Percentiles rank a stretch among this genome's conserved stretches.
These are phyloP conservation scores for Tulasnella sp. DNA, from an alignment of 768 basidiomycete genomes.

Conservation along the genomic window DNA sequence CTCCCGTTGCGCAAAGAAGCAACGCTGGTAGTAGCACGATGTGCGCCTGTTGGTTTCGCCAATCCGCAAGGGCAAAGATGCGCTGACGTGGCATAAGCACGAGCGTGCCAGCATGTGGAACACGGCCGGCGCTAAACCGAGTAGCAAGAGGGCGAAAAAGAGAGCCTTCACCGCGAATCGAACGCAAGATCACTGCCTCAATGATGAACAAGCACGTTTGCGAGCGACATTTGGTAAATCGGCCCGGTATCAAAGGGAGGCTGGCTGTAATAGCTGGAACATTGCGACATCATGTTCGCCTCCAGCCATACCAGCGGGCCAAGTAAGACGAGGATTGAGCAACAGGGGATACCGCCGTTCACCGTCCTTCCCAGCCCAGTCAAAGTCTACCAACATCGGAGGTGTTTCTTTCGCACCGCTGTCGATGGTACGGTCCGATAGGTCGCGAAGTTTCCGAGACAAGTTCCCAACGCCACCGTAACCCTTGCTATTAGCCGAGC, in stretches of 20 bases:
- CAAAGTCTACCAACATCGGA: constrained; percentile 3
- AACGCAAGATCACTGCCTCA: too few relatives aligned
- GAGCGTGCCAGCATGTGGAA: too few relatives aligned
- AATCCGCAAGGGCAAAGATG: too few relatives aligned
- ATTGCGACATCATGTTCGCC: background rate
- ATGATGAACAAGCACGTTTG: too few relatives aligned
- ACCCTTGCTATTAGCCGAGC: background rate
- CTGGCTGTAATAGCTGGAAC: background rate
- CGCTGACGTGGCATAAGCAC: too few relatives aligned
- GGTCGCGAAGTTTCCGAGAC: background rate
- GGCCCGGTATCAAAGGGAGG: background rate
- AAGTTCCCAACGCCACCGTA: background rate
- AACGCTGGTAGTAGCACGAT: too few relatives aligned
- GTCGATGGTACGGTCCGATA: background rate
- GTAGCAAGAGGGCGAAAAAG: too few relatives aligned
- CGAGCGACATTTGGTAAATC: too few relatives aligned
- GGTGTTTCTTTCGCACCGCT: background rate
- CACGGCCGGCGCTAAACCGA: too few relatives aligned
- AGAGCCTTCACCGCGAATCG: too few relatives aligned
- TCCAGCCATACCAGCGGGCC: background rate
- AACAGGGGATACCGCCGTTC: background rate
- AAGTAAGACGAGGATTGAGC: background rate
- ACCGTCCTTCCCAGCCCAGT: background rate
- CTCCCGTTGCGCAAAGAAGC: too few relatives aligned
- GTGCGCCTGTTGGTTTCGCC: too few relatives aligned